These are phyloP conservation scores for Neonothopanus nambi DNA, from an alignment of 1,284 basidiomycete genomes.

Conservation along the genomic window DNA sequence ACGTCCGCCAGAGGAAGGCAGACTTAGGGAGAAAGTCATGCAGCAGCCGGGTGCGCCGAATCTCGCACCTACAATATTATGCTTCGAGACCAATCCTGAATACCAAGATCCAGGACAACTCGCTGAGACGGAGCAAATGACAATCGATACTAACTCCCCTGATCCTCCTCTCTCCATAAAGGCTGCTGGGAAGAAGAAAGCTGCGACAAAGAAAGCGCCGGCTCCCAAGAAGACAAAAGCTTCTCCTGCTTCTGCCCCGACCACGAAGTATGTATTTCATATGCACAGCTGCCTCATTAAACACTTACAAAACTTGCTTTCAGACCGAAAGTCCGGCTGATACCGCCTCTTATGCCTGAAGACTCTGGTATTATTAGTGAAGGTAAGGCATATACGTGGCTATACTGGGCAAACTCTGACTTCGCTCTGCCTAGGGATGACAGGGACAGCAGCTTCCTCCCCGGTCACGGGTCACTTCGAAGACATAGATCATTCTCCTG, in stretches of 20 bases:
- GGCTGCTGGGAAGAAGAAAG: conserved; percentile 11
- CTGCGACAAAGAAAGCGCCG: conserved; percentile 24
- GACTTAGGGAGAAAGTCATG: conserved; percentile 37
- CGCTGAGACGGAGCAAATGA: neutral
- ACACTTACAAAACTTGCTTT: neutral
- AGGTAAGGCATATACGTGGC: conserved; percentile 19
- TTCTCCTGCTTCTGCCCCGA: conserved; percentile 12
- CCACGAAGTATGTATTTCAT: conserved; percentile 20
- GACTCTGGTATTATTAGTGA: conserved; percentile 42
- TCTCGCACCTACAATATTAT: conserved; percentile 39
- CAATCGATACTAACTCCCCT: neutral
- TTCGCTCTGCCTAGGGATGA: conserved; percentile 31
- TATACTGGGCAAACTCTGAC: conserved; percentile 6
- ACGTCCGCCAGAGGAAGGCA: conserved; percentile 36
- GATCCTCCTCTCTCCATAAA: conserved; percentile 11
- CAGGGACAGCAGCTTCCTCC: conserved; percentile 51
- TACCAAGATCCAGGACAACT: conserved; percentile 10
- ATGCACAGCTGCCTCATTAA: neutral
- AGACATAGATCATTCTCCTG: conserved; percentile 31
- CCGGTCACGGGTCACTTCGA: conserved; percentile 43
- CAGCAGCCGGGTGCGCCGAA: conserved; percentile 31
- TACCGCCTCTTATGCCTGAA: conserved; percentile 33
- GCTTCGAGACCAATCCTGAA: conserved; percentile 24
- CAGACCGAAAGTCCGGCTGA: conserved; percentile 12
- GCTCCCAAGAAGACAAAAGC: conserved; percentile 29